Percentiles rank a stretch among this genome's conserved stretches.
These are phyloP conservation scores for Auricularia sp. DNA, from an alignment of 768 basidiomycete species.

Conservation along the genomic window DNA sequence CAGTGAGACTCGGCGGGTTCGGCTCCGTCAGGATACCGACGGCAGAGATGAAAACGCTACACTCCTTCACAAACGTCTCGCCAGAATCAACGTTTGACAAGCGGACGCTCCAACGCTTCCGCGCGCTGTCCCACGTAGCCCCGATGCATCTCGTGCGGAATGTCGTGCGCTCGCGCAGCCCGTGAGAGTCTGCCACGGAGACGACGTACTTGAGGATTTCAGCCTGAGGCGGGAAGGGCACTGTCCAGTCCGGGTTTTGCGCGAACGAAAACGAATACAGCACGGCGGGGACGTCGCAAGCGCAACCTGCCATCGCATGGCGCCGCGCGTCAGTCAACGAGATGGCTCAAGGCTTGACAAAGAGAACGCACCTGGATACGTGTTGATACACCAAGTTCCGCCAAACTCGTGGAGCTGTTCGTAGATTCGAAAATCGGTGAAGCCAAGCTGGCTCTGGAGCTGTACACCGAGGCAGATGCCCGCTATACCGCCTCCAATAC, in stretches of 20 bases:
- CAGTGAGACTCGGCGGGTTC: conserved; percentile 1
- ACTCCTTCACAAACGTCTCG: not conserved
- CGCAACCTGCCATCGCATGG: not conserved
- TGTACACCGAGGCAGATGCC: conserved; percentile 15
- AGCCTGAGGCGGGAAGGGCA: conserved; percentile 1
- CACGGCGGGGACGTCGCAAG: not conserved
- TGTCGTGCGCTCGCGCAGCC: not conserved
- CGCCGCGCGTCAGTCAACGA: not conserved
- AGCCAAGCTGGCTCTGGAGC: conserved; percentile 12
- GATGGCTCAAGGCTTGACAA: not conserved
- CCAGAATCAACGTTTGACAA: not conserved
- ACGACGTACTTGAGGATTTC: not conserved
- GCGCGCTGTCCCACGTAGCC: not conserved
- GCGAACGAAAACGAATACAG: conserved; percentile 7
- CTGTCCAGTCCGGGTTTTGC: conserved; percentile 10
- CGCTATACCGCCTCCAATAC: conserved; percentile 14
- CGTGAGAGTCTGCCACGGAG: not conserved
- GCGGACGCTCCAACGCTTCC: not conserved
- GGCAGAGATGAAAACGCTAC: not conserved
- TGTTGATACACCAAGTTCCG: conserved; percentile 12
- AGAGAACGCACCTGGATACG: not conserved
- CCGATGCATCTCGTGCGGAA: not conserved
- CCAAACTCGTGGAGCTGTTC: conserved; percentile 9
- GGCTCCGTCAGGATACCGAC: not conserved
- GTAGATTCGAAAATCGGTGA: conserved; percentile 14